Conservation (phyloP, 495 filamentous ascomycete genomes). For the Rhypophila decipiens region DNA sequence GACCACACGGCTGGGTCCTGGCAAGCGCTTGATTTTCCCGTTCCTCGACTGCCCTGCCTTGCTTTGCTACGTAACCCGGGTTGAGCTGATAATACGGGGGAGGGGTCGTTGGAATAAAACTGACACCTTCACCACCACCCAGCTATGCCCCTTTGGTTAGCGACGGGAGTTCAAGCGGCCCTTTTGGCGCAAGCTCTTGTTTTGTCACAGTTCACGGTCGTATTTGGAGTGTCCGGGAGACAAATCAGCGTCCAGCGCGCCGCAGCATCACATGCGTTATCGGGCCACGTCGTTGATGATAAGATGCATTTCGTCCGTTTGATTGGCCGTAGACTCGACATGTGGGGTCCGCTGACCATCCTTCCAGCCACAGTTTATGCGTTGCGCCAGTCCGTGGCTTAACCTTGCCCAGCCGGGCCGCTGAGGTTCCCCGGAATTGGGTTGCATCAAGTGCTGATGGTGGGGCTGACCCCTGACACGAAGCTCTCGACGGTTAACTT, state of each 20-base stretch:
- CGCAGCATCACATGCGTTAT: conserved; percentile 8
- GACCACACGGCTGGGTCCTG: neutral
- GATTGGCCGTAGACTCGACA: neutral
- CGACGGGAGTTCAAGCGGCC: too few species aligned
- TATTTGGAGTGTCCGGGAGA: neutral
- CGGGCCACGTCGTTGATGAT: conserved; percentile 4
- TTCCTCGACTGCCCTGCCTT: too few species aligned
- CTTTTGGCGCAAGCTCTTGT: too few species aligned
- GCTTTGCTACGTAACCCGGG: too few species aligned
- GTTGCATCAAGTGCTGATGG: neutral
- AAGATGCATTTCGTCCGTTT: conserved; percentile 1
- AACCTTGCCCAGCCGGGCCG: neutral
- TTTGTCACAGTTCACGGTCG: neutral
- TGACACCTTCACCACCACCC: too few species aligned
- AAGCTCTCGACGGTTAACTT: too few species aligned
- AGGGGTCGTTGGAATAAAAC: too few species aligned
- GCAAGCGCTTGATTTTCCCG: neutral
- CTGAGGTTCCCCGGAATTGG: neutral
- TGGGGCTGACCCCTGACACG: neutral
- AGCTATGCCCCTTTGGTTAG: too few species aligned
- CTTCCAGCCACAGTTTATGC: neutral
- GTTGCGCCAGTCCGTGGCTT: neutral
- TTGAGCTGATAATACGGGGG: too few species aligned
- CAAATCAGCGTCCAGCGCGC: neutral
- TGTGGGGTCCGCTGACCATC: neutral